phyloP scores from a whole-genome alignment of 176 grass and related monocot species.

The Phoenix roebelenii region DNA sequence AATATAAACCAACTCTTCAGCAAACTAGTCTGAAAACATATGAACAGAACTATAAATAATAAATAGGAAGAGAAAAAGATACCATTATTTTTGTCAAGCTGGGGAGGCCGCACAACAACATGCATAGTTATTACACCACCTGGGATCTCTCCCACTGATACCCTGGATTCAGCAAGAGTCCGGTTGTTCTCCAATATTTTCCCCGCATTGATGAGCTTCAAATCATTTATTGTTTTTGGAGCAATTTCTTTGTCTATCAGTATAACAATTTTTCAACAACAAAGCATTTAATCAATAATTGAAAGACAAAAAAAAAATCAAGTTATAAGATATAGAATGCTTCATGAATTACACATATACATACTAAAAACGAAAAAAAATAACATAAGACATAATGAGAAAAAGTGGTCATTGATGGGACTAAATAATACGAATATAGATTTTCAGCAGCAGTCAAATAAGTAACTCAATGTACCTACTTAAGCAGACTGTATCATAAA shows the following conservation, averaged over 20 bases:
- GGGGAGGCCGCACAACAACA: constrained; percentile 69
- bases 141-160: constrained; percentile 63
- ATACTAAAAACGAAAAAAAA: no score
- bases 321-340: background rate
- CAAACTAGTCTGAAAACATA: background rate
- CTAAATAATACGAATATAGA: no score
- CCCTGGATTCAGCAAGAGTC: constrained; percentile 61
- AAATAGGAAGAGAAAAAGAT: constrained; percentile 21
- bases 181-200: constrained; percentile 73
- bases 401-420: no score
- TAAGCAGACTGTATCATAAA: no score
- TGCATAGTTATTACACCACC: constrained; percentile 80
- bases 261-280: background rate
- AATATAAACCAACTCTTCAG: background rate
- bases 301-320: constrained; percentile 18
- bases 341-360: no score
- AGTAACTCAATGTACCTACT: no score
- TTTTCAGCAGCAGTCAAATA: no score
- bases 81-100: constrained; percentile 50
- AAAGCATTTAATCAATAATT: background rate
- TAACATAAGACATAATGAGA: no score
- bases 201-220: constrained; percentile 85
- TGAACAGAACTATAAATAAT: constrained; percentile 4
- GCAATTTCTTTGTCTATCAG: constrained; percentile 56
- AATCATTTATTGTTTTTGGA: constrained; percentile 66